Conservation (phyloP, 371 early-diverging fungal genomes). For the Mucor racemosus region DNA sequence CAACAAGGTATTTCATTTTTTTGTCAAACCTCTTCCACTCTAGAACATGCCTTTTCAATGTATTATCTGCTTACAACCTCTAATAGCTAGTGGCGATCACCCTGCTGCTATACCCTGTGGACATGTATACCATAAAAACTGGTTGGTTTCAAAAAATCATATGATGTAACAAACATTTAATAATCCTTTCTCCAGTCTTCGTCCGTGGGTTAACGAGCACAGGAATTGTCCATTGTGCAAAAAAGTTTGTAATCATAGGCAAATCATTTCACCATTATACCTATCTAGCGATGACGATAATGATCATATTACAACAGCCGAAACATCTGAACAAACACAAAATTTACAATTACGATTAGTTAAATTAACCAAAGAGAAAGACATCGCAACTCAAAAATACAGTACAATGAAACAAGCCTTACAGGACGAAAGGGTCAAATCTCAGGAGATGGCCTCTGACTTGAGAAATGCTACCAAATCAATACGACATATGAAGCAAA, state of each 20-base stretch:
- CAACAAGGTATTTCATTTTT: background rate
- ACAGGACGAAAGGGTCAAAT: background rate
- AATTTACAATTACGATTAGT: background rate
- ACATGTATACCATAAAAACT: slow-evolving; percentile 11
- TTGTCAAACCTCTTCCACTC: background rate
- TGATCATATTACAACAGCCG: too few relatives aligned
- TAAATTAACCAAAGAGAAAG: background rate
- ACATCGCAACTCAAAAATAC: background rate
- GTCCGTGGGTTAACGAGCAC: background rate
- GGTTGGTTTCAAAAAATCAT: slow-evolving; percentile 7
- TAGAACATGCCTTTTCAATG: slow-evolving; percentile 4
- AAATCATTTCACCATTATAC: slow-evolving; percentile 2
- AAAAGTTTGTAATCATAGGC: background rate
- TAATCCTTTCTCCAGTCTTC: background rate
- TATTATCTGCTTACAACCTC: background rate
- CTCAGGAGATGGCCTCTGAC: background rate
- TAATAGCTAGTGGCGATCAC: background rate
- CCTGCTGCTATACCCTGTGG: slow-evolving; percentile 10
- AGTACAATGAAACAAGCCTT: background rate
- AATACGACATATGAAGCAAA: slow-evolving; percentile 9
- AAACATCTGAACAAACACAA: background rate
- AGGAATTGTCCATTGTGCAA: slow-evolving; percentile 12
- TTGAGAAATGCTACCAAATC: background rate
- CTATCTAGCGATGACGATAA: background rate
- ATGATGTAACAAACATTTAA: background rate